These are phyloP conservation scores for Fusarium pseudoanthophilum DNA, from an alignment of 2,329 filamentous ascomycete genomes.

Conservation along the genomic window DNA sequence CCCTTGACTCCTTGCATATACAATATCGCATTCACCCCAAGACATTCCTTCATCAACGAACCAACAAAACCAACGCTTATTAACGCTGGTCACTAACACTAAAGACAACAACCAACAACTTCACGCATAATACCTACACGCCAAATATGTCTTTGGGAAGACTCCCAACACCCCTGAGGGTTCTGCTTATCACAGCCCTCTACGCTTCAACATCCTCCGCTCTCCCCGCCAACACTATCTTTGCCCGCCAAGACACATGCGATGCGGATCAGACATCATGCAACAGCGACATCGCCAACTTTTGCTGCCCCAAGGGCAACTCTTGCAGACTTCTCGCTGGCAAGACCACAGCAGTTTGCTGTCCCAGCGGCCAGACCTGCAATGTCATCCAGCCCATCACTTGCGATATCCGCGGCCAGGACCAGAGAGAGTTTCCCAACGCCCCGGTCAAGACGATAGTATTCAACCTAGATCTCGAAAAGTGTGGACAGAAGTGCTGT, in stretches of 20 bases:
- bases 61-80: slow-evolving; percentile 8
- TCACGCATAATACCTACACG: not conserved
- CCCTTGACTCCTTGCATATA: slow-evolving; percentile 10
- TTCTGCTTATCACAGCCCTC: slow-evolving; percentile 53
- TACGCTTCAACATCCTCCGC: slow-evolving; percentile 53
- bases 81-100: not conserved
- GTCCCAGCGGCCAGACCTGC: slow-evolving; percentile 69
- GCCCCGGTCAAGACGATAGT: slow-evolving; percentile 74
- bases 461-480: slow-evolving; percentile 64
- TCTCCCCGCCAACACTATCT: slow-evolving; percentile 52
- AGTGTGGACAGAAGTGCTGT: slow-evolving; percentile 72
- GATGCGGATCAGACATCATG: slow-evolving; percentile 64
- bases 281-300: slow-evolving; percentile 67
- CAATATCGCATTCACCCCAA: not conserved
- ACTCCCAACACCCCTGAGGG: slow-evolving; percentile 45
- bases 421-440: slow-evolving; percentile 65
- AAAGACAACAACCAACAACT: slow-evolving; percentile 7
- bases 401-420: slow-evolving; percentile 58
- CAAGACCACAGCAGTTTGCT: slow-evolving; percentile 77
- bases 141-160: slow-evolving; percentile 32
- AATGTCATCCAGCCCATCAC: slow-evolving; percentile 57
- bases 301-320: slow-evolving; percentile 70
- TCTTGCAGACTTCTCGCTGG: slow-evolving; percentile 71
- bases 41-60: not conserved
- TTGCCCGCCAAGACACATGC: slow-evolving; percentile 62